Evolutionary conservation across 345 rosid species (phyloP).

Genomic region (Pistacia vera): DNA sequence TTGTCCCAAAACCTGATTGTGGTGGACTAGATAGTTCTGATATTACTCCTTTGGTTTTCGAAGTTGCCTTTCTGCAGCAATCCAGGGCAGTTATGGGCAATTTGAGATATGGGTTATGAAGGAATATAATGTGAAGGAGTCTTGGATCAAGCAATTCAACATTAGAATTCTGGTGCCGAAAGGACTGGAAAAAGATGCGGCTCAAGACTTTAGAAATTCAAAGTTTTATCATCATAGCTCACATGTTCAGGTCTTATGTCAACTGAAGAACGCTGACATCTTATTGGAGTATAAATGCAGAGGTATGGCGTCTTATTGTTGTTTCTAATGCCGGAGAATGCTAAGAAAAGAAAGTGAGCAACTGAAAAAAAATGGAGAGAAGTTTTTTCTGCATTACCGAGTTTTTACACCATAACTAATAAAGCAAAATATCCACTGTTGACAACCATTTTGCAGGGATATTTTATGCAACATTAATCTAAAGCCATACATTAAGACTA

Average conservation of each 20-base stretch:
- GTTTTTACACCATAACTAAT: too few relatives aligned
- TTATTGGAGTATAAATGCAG: conserved; percentile 24
- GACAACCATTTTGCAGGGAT: too few relatives aligned
- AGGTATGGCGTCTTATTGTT: conserved; percentile 14
- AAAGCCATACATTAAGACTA: too few relatives aligned
- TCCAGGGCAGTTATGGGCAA: background rate
- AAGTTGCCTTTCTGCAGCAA: conserved; percentile 27
- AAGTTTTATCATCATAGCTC: background rate
- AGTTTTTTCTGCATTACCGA: too few relatives aligned
- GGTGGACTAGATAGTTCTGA: background rate
- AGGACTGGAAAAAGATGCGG: conserved; percentile 8
- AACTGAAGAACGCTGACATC: conserved; percentile 29
- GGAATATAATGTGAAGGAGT: conserved; percentile 24
- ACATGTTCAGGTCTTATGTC: conserved; percentile 8
- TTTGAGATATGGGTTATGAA: conserved; percentile 33
- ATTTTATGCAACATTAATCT: too few relatives aligned
- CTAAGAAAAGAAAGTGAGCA: too few relatives aligned
- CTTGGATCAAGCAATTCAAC: conserved; percentile 34
- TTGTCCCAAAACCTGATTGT: conserved; percentile 14
- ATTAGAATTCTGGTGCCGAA: conserved; percentile 25
- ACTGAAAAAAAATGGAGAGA: too few relatives aligned
- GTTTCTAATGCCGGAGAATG: too few relatives aligned
- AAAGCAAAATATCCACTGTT: too few relatives aligned
- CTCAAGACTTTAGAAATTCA: background rate
- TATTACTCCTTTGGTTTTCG: conserved; percentile 10